These are phyloP conservation scores for Penicillium sp. DNA, from an alignment of 2,329 filamentous ascomycete genomes.

Conservation along the genomic window DNA sequence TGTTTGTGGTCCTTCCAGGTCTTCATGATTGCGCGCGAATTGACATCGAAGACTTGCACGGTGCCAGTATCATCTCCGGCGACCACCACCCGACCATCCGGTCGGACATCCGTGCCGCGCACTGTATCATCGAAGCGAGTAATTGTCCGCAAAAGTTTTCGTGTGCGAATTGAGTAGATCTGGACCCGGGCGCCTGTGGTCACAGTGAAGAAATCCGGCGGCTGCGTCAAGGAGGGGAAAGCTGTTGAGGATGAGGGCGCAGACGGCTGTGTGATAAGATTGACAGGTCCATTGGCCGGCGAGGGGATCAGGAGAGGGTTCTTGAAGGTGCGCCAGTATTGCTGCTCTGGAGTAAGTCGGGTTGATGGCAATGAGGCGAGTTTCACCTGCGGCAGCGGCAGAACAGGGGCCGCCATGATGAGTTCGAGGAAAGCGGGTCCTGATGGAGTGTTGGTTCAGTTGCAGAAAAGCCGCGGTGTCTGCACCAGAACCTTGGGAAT, in stretches of 20 bases:
- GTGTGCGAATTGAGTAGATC: conserved; percentile 86
- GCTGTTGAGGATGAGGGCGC: conserved; percentile 45
- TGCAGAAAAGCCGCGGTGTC: no score
- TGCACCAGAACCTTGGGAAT: conserved; percentile 7
- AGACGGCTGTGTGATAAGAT: conserved; percentile 75
- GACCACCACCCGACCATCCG: conserved; percentile 83
- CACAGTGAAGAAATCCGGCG: conserved; percentile 70
- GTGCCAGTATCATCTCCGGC: conserved; percentile 88
- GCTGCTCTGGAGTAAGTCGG: conserved; percentile 78
- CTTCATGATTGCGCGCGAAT: conserved; percentile 84
- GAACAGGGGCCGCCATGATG: conserved; percentile 80
- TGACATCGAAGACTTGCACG: conserved; percentile 93
- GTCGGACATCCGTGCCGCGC: conserved; percentile 81
- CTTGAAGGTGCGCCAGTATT: conserved; percentile 95
- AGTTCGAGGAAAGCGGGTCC: not conserved
- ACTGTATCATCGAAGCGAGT: conserved; percentile 90
- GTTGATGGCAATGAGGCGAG: conserved; percentile 78
- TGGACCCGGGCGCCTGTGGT: conserved; percentile 93
- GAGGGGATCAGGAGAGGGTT: conserved; percentile 87
- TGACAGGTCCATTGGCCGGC: conserved; percentile 83
- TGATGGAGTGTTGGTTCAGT: not conserved
- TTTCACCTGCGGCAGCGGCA: conserved; percentile 75
- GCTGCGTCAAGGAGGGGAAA: conserved; percentile 46
- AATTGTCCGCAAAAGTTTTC: conserved; percentile 90
- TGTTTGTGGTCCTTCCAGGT: conserved; percentile 95